A percentile compares a stretch with the other conserved stretches of the same genome.
Evolutionary conservation across 176 grass and related monocot genomes (phyloP).

Genomic region (Oryza nivara): DNA sequence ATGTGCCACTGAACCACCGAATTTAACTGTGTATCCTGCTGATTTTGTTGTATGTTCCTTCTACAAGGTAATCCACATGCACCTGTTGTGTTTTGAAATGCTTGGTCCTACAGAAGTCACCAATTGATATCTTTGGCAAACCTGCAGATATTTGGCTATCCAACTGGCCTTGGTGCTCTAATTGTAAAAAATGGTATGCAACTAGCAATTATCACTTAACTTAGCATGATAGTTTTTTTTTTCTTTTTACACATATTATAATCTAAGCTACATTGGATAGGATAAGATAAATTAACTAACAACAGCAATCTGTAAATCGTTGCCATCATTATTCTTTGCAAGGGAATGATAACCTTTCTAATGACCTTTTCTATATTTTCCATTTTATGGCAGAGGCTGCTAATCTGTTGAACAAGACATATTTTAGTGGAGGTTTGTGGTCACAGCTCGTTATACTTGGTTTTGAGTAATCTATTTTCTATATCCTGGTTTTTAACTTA

Average conservation of each 20-base stretch:
- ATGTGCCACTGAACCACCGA: conserved; percentile 84
- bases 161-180: conserved; percentile 93
- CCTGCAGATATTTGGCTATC: conserved; percentile 97
- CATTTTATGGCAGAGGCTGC: conserved; percentile 73
- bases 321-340: neutral
- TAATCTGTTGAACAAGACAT: conserved; percentile 74
- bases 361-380: conserved; percentile 42
- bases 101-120: conserved; percentile 35
- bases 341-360: conserved; percentile 16
- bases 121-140: conserved; percentile 38
- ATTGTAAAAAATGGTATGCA: conserved; percentile 81
- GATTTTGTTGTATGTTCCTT: conserved; percentile 98
- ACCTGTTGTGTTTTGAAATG: conserved; percentile 23
- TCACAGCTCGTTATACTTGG: conserved; percentile 3
- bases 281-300: conserved; percentile 18
- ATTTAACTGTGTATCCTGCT: conserved; percentile 70
- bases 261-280: conserved; percentile 23
- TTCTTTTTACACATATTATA: conserved; percentile 17
- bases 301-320: conserved; percentile 1
- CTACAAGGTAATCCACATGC: conserved; percentile 76
- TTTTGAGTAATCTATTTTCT: conserved; percentile 15
- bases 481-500: conserved; percentile 6
- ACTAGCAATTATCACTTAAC: conserved; percentile 19
- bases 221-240: conserved; percentile 9
- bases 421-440: conserved; percentile 90